These are phyloP conservation scores for Paraconiothyrium sp. DNA, from an alignment of 2,329 filamentous ascomycete species.

Conservation along the genomic window DNA sequence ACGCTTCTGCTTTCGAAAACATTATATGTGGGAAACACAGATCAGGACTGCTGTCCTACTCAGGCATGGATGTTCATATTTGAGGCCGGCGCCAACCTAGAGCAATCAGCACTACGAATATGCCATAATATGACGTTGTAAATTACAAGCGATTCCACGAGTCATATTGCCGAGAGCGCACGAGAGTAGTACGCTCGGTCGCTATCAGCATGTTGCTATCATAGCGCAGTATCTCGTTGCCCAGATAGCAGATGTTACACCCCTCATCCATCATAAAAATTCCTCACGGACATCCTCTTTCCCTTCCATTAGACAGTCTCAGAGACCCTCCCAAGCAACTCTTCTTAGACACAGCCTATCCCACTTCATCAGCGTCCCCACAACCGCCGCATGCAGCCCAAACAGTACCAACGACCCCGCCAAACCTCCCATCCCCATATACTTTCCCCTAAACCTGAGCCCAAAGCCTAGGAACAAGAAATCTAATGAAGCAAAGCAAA, in stretches of 20 bases:
- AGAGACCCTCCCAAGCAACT: constrained; percentile 31
- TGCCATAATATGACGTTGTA: no score
- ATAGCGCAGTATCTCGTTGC: not conserved
- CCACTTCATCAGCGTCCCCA: constrained; percentile 49
- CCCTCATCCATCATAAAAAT: not conserved
- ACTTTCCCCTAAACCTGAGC: constrained; percentile 25
- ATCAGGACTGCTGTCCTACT: no score
- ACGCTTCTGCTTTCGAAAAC: no score
- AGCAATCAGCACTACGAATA: no score
- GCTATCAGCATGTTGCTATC: not conserved
- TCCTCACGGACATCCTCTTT: not conserved
- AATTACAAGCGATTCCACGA: no score
- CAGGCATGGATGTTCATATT: no score
- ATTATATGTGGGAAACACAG: no score
- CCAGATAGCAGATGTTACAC: not conserved
- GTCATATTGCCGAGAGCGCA: no score
- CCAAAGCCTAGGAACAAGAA: constrained; percentile 48
- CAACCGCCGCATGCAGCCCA: constrained; percentile 57
- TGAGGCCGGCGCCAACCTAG: no score
- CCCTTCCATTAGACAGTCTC: not conserved
- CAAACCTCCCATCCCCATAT: constrained; percentile 42
- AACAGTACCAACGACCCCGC: constrained; percentile 56
- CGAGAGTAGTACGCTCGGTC: no score
- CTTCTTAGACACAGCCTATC: constrained; percentile 44
- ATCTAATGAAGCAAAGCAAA: constrained; percentile 75